phyloP scores from a whole-genome alignment of 2,329 filamentous ascomycete genomes.

The Colletotrichum horii region DNA sequence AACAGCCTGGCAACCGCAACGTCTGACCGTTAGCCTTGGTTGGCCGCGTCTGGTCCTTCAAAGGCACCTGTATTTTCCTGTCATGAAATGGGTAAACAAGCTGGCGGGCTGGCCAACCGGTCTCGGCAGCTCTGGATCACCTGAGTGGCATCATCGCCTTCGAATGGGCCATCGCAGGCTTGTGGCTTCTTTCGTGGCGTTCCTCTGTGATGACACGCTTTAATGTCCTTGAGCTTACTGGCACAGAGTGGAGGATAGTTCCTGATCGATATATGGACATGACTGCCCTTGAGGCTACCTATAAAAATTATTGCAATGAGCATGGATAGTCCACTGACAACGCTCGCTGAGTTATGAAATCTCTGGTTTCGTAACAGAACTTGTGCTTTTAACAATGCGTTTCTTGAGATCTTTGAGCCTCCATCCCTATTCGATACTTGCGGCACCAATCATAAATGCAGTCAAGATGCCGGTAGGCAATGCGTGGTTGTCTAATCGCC shows the following conservation, averaged over 20 bases:
- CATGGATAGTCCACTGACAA: not conserved
- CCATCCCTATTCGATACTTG: not conserved
- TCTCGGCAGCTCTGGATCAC: not conserved
- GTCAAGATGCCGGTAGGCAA: not conserved
- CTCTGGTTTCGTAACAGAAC: not conserved
- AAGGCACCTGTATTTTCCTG: not conserved
- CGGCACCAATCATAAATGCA: not conserved
- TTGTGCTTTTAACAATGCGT: not conserved
- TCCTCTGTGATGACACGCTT: not conserved
- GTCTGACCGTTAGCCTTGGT: not conserved
- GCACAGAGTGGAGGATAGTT: not conserved
- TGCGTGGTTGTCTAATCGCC: conserved; percentile 53
- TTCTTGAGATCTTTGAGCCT: not conserved
- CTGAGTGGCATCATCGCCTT: not conserved
- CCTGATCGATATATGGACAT: not conserved
- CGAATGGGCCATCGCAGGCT: not conserved
- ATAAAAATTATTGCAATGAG: not conserved
- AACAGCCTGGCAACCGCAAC: not conserved
- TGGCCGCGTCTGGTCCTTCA: not conserved
- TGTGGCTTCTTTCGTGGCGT: not conserved
- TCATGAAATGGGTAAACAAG: not conserved
- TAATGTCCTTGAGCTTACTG: not conserved
- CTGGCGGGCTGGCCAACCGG: not conserved
- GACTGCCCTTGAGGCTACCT: not conserved
- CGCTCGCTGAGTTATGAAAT: not conserved